Percentiles rank a stretch among this genome's conserved stretches.
Conservation (phyloP, 2,329 filamentous ascomycete species). For the Neonectria neomacrospora region DNA sequence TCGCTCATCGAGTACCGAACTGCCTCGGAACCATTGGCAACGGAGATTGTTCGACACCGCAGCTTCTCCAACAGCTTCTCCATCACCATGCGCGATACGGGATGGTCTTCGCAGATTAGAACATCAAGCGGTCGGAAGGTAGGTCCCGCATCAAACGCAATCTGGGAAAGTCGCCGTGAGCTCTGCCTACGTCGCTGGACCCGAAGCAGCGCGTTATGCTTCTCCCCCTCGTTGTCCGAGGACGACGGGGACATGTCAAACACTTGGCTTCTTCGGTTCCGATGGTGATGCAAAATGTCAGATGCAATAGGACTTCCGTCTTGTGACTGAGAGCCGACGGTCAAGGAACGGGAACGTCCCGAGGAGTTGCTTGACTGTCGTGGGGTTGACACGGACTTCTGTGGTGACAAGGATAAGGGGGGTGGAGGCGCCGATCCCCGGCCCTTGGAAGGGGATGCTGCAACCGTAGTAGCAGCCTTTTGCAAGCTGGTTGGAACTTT, state of each 20-base stretch:
- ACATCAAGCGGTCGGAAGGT: constrained; percentile 92
- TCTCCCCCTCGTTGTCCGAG: constrained; percentile 95
- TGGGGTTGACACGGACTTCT: constrained; percentile 70
- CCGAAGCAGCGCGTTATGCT: constrained; percentile 88
- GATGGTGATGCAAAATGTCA: constrained; percentile 78
- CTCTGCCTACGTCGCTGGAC: constrained; percentile 96
- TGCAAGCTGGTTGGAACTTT: constrained; percentile 69
- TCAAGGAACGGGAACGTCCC: constrained; percentile 84
- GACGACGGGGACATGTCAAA: constrained; percentile 97
- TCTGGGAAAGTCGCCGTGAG: constrained; percentile 91
- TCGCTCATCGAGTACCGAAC: constrained; percentile 95
- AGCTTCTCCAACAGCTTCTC: constrained; percentile 96
- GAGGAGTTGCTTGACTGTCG: constrained; percentile 70
- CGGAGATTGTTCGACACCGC: constrained; percentile 92
- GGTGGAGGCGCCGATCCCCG: constrained; percentile 62
- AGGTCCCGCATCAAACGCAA: constrained; percentile 85
- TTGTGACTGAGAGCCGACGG: constrained; percentile 93
- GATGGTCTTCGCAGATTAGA: constrained; percentile 96
- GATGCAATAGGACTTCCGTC: constrained; percentile 82
- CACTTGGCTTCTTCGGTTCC: constrained; percentile 92
- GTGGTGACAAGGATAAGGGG: constrained; percentile 67
- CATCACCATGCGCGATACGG: constrained; percentile 98
- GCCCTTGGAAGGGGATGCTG: constrained; percentile 66
- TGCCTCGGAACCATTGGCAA: constrained; percentile 89
- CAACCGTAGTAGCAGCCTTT: constrained; percentile 67